Evolutionary conservation across 495 filamentous ascomycete species (phyloP).

Genomic region (Trichoderma erinaceum): DNA sequence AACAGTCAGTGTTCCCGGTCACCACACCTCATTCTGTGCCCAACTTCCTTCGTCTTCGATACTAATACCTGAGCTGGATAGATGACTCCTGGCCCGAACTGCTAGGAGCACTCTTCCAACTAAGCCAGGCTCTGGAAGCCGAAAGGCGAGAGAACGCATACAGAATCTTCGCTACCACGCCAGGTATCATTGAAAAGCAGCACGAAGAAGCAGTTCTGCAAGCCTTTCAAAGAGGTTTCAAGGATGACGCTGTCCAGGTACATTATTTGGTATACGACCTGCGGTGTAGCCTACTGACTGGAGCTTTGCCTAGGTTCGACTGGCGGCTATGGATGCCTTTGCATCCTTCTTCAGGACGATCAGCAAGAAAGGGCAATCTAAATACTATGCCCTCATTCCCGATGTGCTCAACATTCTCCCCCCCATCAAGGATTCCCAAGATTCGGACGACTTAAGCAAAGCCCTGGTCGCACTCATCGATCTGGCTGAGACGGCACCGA

Average conservation of each 20-base stretch:
- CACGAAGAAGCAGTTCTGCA: slow-evolving; percentile 78
- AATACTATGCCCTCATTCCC: slow-evolving; percentile 79
- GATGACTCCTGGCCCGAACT: slow-evolving; percentile 88
- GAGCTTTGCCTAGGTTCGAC: slow-evolving; percentile 54
- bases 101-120: slow-evolving; percentile 72
- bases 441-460: slow-evolving; percentile 83
- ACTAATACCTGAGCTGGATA: slow-evolving; percentile 27
- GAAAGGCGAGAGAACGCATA: slow-evolving; percentile 85
- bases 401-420: slow-evolving; percentile 88
- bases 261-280: slow-evolving; percentile 21
- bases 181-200: slow-evolving; percentile 92
- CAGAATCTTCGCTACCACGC: slow-evolving; percentile 89
- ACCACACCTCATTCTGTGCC: neutral
- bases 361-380: slow-evolving; percentile 73
- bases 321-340: slow-evolving; percentile 95
- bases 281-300: slow-evolving; percentile 15
- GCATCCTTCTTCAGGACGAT: slow-evolving; percentile 90
- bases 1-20: slow-evolving; percentile 54
- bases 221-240: slow-evolving; percentile 87
- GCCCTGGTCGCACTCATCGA: slow-evolving; percentile 88
- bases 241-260: slow-evolving; percentile 77
- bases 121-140: slow-evolving; percentile 75
- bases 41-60: slow-evolving; percentile 21
- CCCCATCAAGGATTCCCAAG: slow-evolving; percentile 81
- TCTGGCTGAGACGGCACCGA: slow-evolving; percentile 80